phyloP scores from a whole-genome alignment of 75 land plant species.

The Cupressus sempervirens region DNA sequence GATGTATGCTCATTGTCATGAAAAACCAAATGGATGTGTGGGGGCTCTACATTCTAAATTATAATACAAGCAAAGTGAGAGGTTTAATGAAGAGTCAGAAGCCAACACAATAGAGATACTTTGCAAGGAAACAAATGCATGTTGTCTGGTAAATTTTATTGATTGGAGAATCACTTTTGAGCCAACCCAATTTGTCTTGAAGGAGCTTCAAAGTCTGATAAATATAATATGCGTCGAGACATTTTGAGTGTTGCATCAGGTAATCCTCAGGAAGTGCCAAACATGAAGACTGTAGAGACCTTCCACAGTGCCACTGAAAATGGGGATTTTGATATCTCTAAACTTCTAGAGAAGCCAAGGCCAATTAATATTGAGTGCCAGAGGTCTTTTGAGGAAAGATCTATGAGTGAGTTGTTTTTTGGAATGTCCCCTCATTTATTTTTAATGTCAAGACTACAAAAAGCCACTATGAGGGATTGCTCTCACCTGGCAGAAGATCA shows the following conservation, averaged over 20 bases:
- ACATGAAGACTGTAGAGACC: not conserved
- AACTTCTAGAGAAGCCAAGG: conserved; percentile 44
- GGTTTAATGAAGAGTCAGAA: too few relatives aligned
- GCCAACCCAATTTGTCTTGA: conserved; percentile 10
- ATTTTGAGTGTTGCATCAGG: conserved; percentile 8
- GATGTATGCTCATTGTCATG: too few relatives aligned
- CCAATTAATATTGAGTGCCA: conserved; percentile 41
- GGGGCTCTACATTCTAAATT: too few relatives aligned
- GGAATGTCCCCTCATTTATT: conserved; percentile 17
- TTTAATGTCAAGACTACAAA: conserved; percentile 23
- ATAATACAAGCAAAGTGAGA: too few relatives aligned
- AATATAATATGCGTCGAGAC: not conserved
- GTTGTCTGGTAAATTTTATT: too few relatives aligned
- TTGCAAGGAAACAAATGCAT: too few relatives aligned
- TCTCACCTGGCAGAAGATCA: conserved; percentile 18
- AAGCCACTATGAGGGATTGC: conserved; percentile 11
- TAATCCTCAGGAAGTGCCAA: not conserved
- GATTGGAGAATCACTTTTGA: too few relatives aligned
- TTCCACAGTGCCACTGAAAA: not conserved
- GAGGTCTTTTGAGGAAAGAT: conserved; percentile 60
- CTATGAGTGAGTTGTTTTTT: conserved; percentile 37
- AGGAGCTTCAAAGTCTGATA: not conserved
- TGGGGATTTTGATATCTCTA: conserved; percentile 36
- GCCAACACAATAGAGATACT: too few relatives aligned
- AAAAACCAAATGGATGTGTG: too few relatives aligned